These are phyloP conservation scores for Paramecium sonneborni DNA, from an alignment of 73 alveolate species.

Conservation along the genomic window DNA sequence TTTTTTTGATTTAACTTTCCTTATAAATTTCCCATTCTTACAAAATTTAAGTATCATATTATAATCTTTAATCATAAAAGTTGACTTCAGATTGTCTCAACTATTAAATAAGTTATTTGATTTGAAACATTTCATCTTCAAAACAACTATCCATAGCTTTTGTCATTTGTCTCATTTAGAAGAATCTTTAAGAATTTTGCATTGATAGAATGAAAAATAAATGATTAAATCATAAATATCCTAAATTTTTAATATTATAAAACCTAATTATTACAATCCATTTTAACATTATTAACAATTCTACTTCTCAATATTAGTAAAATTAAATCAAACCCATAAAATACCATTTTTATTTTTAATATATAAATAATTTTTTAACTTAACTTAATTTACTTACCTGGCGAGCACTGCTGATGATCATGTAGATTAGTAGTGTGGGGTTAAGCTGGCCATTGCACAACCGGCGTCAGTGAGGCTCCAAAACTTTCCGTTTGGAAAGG, in stretches of 20 bases:
- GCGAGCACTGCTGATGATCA: conserved; percentile 62
- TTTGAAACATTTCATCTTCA: conserved; percentile 9
- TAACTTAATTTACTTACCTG: conserved; percentile 38
- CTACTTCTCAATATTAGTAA: not conserved
- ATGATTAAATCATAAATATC: not conserved
- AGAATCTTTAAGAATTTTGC: not conserved
- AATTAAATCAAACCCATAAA: conserved; percentile 35
- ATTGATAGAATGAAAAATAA: not conserved
- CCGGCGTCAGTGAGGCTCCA: conserved; percentile 62
- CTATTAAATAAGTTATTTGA: not conserved
- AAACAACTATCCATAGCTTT: conserved; percentile 12
- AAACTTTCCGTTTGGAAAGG: conserved; percentile 65
- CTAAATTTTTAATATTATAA: not conserved
- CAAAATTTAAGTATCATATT: not conserved
- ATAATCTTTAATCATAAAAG: not conserved
- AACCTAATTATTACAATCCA: not conserved
- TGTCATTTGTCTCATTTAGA: conserved; percentile 11
- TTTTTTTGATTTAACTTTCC: not conserved
- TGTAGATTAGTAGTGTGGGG: conserved; percentile 57
- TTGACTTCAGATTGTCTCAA: not conserved
- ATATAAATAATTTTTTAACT: not conserved
- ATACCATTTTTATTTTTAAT: not conserved
- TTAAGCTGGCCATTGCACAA: conserved; percentile 61
- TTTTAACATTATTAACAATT: not conserved
- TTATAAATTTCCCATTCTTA: conserved; percentile 16